Evolutionary conservation across 2,329 filamentous ascomycete species (phyloP).

Genomic region (Xylaria sp.): DNA sequence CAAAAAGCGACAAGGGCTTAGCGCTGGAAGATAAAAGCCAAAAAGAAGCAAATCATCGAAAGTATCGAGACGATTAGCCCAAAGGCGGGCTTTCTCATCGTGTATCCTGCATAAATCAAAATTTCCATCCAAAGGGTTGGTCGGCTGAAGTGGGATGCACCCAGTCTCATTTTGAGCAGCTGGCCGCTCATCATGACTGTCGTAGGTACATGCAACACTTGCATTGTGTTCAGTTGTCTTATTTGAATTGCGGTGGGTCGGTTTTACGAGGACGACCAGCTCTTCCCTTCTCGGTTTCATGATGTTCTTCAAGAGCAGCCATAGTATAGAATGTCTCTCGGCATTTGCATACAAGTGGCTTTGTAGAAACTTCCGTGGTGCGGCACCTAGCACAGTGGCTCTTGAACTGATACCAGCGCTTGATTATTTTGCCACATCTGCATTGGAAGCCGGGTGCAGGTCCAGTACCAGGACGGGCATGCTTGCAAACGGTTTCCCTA

Average conservation of each 20-base stretch:
- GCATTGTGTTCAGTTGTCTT: not conserved
- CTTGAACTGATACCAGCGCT: slow-evolving; percentile 11
- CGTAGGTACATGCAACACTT: not conserved
- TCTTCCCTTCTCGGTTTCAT: slow-evolving; percentile 3
- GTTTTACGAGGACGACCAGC: not conserved
- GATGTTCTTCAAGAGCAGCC: not conserved
- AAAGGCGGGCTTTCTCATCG: not conserved
- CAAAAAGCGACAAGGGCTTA: too few species aligned
- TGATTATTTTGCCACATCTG: slow-evolving; percentile 1
- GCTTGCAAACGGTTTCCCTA: slow-evolving; percentile 3
- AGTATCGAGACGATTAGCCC: not conserved
- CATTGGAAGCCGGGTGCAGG: not conserved
- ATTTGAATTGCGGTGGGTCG: not conserved
- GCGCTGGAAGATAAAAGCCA: too few species aligned
- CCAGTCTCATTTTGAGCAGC: not conserved
- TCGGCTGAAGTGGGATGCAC: not conserved
- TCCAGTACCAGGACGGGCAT: not conserved
- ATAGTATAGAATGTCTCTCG: not conserved
- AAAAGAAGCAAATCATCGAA: too few species aligned
- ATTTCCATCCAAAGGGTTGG: not conserved
- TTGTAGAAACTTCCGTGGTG: not conserved
- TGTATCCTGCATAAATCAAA: not conserved
- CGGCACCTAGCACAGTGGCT: not conserved
- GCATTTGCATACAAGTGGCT: not conserved
- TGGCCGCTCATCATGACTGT: not conserved